Evolutionary conservation across 164 flowering plant species (phyloP).

Genomic region (Aristolochia fimbriata): DNA sequence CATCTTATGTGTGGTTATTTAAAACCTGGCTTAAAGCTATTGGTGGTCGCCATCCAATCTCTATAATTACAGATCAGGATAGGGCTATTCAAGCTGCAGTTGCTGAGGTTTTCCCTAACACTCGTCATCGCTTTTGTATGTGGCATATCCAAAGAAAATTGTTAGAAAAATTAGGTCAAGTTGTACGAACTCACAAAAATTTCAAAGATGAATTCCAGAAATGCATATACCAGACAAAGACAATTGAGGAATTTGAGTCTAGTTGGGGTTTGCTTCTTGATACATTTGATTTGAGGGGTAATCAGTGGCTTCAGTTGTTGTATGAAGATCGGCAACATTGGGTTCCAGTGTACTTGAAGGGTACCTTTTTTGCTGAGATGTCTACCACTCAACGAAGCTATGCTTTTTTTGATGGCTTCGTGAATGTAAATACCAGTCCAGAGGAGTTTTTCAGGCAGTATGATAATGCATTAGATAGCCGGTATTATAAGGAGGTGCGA

Average conservation of each 20-base stretch:
- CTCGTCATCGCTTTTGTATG: constrained; percentile 45
- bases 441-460: constrained; percentile 29
- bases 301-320: constrained; percentile 39
- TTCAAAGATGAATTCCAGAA: constrained; percentile 56
- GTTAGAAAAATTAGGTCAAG: constrained; percentile 54
- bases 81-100: constrained; percentile 38
- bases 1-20: constrained; percentile 55
- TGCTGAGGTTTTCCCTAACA: constrained; percentile 47
- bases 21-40: constrained; percentile 46
- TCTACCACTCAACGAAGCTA: constrained; percentile 25
- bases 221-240: constrained; percentile 18
- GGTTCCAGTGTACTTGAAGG: constrained; percentile 31
- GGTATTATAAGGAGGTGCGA: constrained; percentile 35
- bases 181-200: constrained; percentile 41
- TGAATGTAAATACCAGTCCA: constrained; percentile 18
- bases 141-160: constrained; percentile 50
- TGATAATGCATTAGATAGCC: constrained; percentile 28
- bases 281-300: constrained; percentile 21
- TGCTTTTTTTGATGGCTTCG: constrained; percentile 37
- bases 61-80: constrained; percentile 41
- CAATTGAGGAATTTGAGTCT: constrained; percentile 35
- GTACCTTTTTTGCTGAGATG: constrained; percentile 39
- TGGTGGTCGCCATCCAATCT: constrained; percentile 36
- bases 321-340: constrained; percentile 28
- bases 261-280: constrained; percentile 26